Percentiles rank a stretch among this genome's conserved stretches.
These are phyloP conservation scores for Schoenoplectus tabernaemontani DNA, from an alignment of 202 grass and related monocot genomes.

Conservation along the genomic window DNA sequence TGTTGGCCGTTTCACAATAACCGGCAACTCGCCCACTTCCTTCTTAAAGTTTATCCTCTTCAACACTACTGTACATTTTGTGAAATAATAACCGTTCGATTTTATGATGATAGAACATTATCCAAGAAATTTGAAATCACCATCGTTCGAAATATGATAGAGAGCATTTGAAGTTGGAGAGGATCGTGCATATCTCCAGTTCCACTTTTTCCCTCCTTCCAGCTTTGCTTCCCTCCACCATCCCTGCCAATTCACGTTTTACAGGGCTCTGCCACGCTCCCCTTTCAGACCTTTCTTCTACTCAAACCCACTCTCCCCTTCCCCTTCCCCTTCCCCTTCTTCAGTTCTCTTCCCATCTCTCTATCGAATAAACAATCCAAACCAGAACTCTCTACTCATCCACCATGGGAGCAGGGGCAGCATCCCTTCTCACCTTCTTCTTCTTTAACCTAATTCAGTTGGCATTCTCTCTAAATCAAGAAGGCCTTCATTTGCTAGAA, in stretches of 20 bases:
- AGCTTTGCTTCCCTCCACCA: background rate
- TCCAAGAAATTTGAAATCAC: no score
- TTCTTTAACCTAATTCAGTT: background rate
- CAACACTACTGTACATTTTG: background rate
- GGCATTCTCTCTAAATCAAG: slow-evolving; percentile 14
- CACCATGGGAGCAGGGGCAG: background rate
- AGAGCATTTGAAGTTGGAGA: background rate
- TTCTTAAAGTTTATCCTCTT: background rate
- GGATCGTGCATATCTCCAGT: background rate
- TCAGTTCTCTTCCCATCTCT: background rate
- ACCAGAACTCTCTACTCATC: background rate
- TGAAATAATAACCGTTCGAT: background rate
- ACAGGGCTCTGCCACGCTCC: no score
- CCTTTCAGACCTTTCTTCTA: background rate
- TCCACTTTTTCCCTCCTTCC: background rate
- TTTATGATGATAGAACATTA: no score
- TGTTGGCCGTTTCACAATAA: background rate
- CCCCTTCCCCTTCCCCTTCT: no score
- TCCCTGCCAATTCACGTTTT: background rate
- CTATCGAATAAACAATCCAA: background rate
- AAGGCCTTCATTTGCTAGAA: slow-evolving; percentile 32
- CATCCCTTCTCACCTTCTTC: background rate
- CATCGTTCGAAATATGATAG: no score
- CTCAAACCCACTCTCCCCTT: background rate
- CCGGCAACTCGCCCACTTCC: background rate